A percentile compares a stretch with the other conserved stretches of the same genome.
Evolutionary conservation across 2,329 filamentous ascomycete species (phyloP).

Genomic region (Alternaria burnsii): DNA sequence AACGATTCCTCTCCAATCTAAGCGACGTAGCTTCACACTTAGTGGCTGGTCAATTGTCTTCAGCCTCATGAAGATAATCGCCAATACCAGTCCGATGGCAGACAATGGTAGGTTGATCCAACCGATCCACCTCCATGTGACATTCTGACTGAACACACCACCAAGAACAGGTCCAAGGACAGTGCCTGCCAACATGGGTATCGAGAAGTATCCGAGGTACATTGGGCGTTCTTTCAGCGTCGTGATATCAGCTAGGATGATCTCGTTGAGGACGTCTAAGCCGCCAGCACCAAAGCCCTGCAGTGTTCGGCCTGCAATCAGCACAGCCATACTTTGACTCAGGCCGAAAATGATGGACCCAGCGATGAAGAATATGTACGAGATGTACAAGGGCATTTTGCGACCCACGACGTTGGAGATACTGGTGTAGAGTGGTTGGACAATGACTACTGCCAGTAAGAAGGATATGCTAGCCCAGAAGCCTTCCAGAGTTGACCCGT

Average conservation of each 20-base stretch:
- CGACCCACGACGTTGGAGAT: constrained; percentile 38
- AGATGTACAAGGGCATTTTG: constrained; percentile 28
- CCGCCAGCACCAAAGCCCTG: constrained; percentile 63
- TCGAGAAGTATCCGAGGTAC: constrained; percentile 58
- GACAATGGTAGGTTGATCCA: constrained; percentile 53
- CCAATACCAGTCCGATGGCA: constrained; percentile 54
- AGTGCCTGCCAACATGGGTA: constrained; percentile 62
- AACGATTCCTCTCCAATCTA: constrained; percentile 61
- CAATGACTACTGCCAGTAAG: constrained; percentile 27
- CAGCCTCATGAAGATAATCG: constrained; percentile 60
- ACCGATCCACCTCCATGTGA: constrained; percentile 59
- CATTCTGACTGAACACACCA: constrained; percentile 53
- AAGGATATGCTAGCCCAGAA: constrained; percentile 69
- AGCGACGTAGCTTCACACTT: constrained; percentile 51
- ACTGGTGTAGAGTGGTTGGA: constrained; percentile 43
- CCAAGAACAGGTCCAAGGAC: constrained; percentile 60
- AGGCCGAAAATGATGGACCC: constrained; percentile 59
- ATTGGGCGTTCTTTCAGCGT: constrained; percentile 56
- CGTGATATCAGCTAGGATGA: constrained; percentile 64
- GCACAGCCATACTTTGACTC: constrained; percentile 56
- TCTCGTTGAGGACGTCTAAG: constrained; percentile 57
- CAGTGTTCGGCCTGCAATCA: constrained; percentile 61
- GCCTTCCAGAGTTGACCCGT: too few species aligned
- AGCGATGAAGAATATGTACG: constrained; percentile 53
- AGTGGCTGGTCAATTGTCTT: constrained; percentile 56